These are phyloP conservation scores for Termitomyces sp. DNA, from an alignment of 768 basidiomycete species.

Conservation along the genomic window DNA sequence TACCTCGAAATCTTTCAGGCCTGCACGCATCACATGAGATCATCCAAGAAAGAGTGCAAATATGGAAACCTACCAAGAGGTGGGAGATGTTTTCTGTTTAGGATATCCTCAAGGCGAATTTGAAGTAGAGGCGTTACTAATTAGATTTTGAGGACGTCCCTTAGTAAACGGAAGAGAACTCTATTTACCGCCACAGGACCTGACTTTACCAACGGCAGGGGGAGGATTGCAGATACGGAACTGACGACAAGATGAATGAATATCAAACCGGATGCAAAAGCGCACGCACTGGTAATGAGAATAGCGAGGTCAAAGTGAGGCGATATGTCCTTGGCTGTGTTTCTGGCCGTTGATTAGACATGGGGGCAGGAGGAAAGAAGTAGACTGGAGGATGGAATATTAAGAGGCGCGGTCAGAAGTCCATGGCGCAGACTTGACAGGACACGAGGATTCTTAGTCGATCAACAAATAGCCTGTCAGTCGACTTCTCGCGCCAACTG, in stretches of 20 bases:
- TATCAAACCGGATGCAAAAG: background rate
- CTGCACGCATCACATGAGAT: slow-evolving; percentile 22
- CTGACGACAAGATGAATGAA: slow-evolving; percentile 16
- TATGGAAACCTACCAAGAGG: slow-evolving; percentile 48
- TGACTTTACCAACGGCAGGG: slow-evolving; percentile 60
- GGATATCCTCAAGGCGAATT: slow-evolving; percentile 67
- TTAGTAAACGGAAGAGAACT: background rate
- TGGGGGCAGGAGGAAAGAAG: slow-evolving; percentile 6
- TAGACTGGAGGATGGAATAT: background rate
- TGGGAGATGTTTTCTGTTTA: slow-evolving; percentile 72
- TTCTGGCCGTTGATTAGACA: slow-evolving; percentile 14
- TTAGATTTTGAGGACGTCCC: slow-evolving; percentile 2
- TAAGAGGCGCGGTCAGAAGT: slow-evolving; percentile 3
- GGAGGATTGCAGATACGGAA: slow-evolving; percentile 64
- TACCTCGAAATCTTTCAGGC: slow-evolving; percentile 67
- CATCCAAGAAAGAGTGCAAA: background rate
- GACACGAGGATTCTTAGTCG: slow-evolving; percentile 10
- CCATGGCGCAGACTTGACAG: background rate
- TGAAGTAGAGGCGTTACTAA: slow-evolving; percentile 61
- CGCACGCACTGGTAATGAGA: slow-evolving; percentile 31
- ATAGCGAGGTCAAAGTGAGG: slow-evolving; percentile 23
- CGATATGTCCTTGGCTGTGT: slow-evolving; percentile 23
- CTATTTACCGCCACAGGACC: slow-evolving; percentile 51
- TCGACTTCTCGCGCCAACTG: background rate
- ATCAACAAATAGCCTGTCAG: slow-evolving; percentile 16